Percentiles rank a stretch among this genome's conserved stretches.
Evolutionary conservation across 768 basidiomycete species (phyloP).

Genomic region (Podaxis sp.): DNA sequence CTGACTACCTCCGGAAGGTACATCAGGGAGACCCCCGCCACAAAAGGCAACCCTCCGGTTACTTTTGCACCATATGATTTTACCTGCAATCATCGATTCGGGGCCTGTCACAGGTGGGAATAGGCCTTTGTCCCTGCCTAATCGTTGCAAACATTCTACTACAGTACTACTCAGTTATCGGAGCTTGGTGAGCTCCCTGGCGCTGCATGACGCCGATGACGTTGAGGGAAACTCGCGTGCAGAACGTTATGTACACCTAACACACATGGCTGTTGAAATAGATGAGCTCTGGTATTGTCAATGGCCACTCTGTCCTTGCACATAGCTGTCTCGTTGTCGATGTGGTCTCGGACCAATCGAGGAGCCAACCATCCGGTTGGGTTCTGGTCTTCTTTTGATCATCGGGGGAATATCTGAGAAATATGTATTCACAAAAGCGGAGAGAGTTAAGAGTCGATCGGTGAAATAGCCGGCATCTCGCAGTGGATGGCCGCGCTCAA

Average conservation of each 20-base stretch:
- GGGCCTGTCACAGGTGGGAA: conserved; percentile 18
- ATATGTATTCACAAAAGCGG: not conserved
- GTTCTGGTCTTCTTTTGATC: conserved; percentile 5
- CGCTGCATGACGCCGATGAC: too few species aligned
- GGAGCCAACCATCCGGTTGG: not conserved
- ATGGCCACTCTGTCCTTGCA: not conserved
- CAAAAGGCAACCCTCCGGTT: conserved; percentile 25
- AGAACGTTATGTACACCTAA: too few species aligned
- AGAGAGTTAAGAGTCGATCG: not conserved
- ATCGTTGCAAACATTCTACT: not conserved
- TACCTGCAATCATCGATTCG: conserved; percentile 16
- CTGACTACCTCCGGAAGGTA: conserved; percentile 14
- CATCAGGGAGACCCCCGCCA: conserved; percentile 10
- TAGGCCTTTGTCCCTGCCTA: not conserved
- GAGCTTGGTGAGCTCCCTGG: too few species aligned
- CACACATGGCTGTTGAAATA: too few species aligned
- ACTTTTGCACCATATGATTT: conserved; percentile 24
- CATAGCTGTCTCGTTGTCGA: not conserved
- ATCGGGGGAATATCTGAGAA: conserved; percentile 9
- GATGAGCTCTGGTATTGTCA: not conserved
- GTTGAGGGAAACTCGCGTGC: too few species aligned
- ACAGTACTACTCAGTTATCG: too few species aligned
- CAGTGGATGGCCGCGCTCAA: conserved; percentile 2
- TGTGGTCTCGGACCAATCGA: conserved; percentile 2
- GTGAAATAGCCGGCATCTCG: conserved; percentile 6